Percentiles rank a stretch among this genome's conserved stretches.
These are phyloP conservation scores for Mycena kentingensis DNA, from an alignment of 768 basidiomycete genomes.

Conservation along the genomic window DNA sequence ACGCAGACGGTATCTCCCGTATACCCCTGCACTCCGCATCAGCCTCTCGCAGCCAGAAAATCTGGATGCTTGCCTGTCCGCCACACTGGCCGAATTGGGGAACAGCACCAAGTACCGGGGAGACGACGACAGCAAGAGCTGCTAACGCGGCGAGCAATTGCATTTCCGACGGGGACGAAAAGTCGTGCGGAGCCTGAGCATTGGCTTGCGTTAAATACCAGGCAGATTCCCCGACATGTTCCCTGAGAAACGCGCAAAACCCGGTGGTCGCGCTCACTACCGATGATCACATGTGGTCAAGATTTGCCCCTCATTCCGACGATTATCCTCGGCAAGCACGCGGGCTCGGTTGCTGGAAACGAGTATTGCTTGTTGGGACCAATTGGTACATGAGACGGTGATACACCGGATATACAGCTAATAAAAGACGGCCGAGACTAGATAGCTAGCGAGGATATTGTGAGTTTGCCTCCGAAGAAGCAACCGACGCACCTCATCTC, in stretches of 20 bases:
- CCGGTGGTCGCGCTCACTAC: neutral
- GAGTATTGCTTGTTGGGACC: neutral
- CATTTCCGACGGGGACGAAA: conserved; percentile 6
- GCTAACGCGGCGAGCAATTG: conserved; percentile 31
- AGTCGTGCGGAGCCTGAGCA: no score
- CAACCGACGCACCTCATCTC: no score
- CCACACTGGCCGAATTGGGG: conserved; percentile 57
- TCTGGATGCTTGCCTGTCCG: conserved; percentile 30
- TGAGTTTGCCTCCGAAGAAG: no score
- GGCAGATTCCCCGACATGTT: conserved; percentile 18
- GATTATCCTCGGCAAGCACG: conserved; percentile 19
- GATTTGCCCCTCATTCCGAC: conserved; percentile 8
- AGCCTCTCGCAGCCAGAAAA: conserved; percentile 1
- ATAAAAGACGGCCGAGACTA: neutral
- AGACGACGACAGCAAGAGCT: conserved; percentile 35
- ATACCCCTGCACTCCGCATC: conserved; percentile 40
- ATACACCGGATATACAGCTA: conserved; percentile 16
- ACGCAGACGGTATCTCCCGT: conserved; percentile 49
- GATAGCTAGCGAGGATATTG: neutral
- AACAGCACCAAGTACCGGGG: conserved; percentile 33
- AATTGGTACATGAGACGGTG: conserved; percentile 17
- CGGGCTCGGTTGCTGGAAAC: conserved; percentile 8
- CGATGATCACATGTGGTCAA: neutral
- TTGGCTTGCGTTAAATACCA: conserved; percentile 11
- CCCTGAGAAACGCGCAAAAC: neutral